Base-by-base conservation (phyloP, 257 asterid species). In the Hygrophila difformis region DNA sequence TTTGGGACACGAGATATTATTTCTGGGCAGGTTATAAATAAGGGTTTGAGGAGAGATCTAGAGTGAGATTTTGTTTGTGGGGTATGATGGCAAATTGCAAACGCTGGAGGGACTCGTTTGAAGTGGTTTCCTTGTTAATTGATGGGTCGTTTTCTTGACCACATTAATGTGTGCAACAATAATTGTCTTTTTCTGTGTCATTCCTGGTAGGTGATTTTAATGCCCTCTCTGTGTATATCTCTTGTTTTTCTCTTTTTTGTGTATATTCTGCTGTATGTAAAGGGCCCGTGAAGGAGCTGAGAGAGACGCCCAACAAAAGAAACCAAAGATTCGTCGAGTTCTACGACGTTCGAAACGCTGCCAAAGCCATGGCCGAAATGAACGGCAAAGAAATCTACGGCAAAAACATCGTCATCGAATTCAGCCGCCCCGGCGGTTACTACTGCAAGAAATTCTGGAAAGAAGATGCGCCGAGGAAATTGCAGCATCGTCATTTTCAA, bases 231-330 rank as follows among this genome's bases (percentile, higher is more conserved):
- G 8, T 36, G 10, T 7, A 21, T 39, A 12, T 29, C 40, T 24
- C 34, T 47, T 40, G 12, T 49, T 43, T 8, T 43, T 61, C 12
- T 0, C 16, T 12, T 18, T 29, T 1, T 17, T 12, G 11, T 3
- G 12, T 26, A 18, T 11, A 17, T 49, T 20, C 18, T 9, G 1
- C 11, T 56, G 23, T 15, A 2, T 24, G 2, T 39, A 39, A 3
- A 91, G 99, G 99, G 1, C 72, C 71, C 41, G 93, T 91, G 61
- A 86, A 67, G 79, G 99, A 91, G 74, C 38, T 86, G 72, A 76
- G 99, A 44, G 97, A 82, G 71, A 86, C 95, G 0, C 96, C 96
- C 12, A 59, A 59, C 77, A 86, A 76, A 48, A 70, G 49, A 59
- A 59, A 60, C 47, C 97, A 80, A 51, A 72, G 60, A 14, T 86